These are phyloP conservation scores for Paspalum notatum DNA, from an alignment of 176 grass and related monocot genomes.

Conservation along the genomic window DNA sequence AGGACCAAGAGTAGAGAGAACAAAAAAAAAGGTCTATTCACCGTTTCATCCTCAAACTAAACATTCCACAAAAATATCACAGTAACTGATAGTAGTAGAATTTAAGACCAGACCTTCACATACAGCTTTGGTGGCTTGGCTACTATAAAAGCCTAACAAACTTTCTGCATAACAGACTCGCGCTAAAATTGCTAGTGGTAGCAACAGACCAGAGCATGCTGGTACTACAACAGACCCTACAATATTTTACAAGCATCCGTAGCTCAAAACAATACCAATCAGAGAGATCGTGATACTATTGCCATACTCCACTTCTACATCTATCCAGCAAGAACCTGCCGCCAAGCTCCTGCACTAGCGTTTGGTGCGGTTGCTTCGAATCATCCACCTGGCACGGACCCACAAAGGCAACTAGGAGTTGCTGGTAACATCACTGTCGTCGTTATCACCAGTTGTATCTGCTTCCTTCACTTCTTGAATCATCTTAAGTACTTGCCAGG, in stretches of 20 bases:
- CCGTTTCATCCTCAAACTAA: neutral
- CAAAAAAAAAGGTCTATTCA: neutral
- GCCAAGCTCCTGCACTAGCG: neutral
- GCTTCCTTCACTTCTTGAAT: constrained; percentile 98
- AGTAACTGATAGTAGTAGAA: neutral
- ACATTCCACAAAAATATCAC: neutral
- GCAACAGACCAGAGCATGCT: constrained; percentile 7
- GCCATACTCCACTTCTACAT: constrained; percentile 18
- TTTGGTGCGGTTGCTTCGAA: neutral
- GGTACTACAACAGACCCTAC: neutral
- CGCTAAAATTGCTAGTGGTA: neutral
- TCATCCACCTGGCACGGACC: neutral
- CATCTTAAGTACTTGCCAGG: constrained; percentile 99
- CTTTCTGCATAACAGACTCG: neutral
- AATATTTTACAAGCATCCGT: constrained; percentile 38
- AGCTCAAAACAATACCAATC: constrained; percentile 23
- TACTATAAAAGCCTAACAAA: constrained; percentile 25
- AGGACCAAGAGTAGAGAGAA: neutral
- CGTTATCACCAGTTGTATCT: constrained; percentile 64
- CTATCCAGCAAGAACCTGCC: constrained; percentile 6
- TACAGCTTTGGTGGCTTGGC: neutral
- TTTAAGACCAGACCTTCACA: neutral
- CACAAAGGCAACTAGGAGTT: constrained; percentile 59
- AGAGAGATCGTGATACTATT: constrained; percentile 44
- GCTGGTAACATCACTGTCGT: constrained; percentile 76